Evolutionary conservation across 441 rosid genomes (phyloP).

Genomic region (Flueggea neowawraea): DNA sequence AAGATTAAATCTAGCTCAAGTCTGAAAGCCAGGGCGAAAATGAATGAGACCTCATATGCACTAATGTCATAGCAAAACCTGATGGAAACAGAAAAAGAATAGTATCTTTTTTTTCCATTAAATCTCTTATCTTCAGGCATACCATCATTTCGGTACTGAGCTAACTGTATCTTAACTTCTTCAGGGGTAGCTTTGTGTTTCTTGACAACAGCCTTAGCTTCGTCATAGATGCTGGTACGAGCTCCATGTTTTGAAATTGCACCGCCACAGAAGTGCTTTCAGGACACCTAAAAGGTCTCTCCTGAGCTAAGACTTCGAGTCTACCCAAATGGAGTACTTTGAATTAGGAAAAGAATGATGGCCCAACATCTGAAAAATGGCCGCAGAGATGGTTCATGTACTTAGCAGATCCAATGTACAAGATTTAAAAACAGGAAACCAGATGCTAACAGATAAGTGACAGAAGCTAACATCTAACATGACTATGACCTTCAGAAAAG

Average conservation of each 20-base stretch:
- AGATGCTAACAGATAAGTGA: no score
- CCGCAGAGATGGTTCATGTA: no score
- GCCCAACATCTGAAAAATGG: constrained; percentile 69
- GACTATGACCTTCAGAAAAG: no score
- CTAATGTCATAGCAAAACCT: no score
- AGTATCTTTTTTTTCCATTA: constrained; percentile 79
- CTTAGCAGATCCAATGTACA: no score
- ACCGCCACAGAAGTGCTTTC: constrained; percentile 96
- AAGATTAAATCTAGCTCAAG: no score
- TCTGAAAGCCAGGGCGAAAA: no score
- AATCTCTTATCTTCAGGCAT: constrained; percentile 80
- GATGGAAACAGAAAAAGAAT: no score
- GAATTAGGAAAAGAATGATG: constrained; percentile 90
- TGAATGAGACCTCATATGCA: no score
- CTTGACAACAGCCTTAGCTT: constrained; percentile 85
- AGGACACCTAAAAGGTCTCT: constrained; percentile 91
- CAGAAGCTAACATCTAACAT: no score
- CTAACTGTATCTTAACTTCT: constrained; percentile 83
- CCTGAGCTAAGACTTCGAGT: constrained; percentile 95
- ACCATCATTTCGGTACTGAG: constrained; percentile 70
- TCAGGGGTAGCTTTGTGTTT: constrained; percentile 96
- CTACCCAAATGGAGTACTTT: constrained; percentile 94
- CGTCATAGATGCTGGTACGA: constrained; percentile 92
- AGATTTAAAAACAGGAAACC: no score
- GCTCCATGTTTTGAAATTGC: constrained; percentile 98